These are phyloP conservation scores for Acacia pycnantha DNA, from an alignment of 331 rosid genomes.

Conservation along the genomic window DNA sequence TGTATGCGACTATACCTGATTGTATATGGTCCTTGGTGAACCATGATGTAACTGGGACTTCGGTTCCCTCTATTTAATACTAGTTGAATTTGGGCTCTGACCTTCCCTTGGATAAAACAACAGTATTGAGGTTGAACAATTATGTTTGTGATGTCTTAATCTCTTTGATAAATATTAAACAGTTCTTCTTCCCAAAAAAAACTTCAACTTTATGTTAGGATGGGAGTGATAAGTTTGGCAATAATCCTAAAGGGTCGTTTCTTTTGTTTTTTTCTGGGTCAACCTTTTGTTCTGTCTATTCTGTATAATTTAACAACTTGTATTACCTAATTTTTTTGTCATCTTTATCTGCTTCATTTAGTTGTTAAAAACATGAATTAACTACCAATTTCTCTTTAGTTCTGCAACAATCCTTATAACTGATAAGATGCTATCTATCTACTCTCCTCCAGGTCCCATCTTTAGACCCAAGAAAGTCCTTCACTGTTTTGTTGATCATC, in stretches of 20 bases:
- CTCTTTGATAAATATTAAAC: slow-evolving; percentile 10
- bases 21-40: not conserved
- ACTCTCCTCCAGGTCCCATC: not conserved
- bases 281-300: slow-evolving; percentile 5
- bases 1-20: not conserved
- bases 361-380: not conserved
- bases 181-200: not conserved
- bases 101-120: not conserved
- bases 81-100: not conserved
- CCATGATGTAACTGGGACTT: not conserved
- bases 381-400: not conserved
- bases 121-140: slow-evolving; percentile 25
- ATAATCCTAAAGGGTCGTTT: slow-evolving; percentile 2
- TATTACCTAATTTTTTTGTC: not conserved
- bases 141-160: not conserved
- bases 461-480: not conserved
- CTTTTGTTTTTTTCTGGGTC: too few species aligned
- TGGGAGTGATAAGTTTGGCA: slow-evolving; percentile 1
- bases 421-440: not conserved
- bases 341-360: not conserved
- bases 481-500: not conserved
- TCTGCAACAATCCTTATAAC: not conserved
- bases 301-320: not conserved
- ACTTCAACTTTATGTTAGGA: slow-evolving; percentile 4
- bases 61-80: not conserved